phyloP scores from a whole-genome alignment of 805 yeast species.

The Wickerhamiella siamensis region DNA sequence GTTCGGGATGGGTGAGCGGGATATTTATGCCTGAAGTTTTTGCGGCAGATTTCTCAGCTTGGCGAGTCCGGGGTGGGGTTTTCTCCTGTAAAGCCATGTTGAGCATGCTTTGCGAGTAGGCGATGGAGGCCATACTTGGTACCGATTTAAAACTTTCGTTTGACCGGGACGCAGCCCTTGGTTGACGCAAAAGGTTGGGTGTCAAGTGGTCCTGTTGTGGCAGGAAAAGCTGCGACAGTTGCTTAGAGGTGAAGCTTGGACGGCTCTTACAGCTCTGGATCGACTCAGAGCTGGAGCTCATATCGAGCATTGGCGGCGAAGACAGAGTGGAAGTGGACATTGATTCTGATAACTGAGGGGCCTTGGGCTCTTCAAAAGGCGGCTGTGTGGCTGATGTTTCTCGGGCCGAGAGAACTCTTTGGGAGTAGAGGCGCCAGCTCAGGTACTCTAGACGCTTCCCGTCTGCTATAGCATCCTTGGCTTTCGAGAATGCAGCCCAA shows the following conservation, averaged over 20 bases:
- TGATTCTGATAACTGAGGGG: neutral
- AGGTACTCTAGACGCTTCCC: slow-evolving; percentile 18
- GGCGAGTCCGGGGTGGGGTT: too few species aligned
- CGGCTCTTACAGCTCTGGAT: neutral
- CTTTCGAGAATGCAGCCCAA: slow-evolving; percentile 18
- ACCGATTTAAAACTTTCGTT: neutral
- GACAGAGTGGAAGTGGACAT: neutral
- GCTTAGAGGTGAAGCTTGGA: neutral
- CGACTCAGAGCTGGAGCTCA: slow-evolving; percentile 3
- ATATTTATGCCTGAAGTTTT: too few species aligned
- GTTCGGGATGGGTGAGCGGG: too few species aligned
- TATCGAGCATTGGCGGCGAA: slow-evolving; percentile 5
- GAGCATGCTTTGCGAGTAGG: neutral
- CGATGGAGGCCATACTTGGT: neutral
- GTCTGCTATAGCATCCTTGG: slow-evolving; percentile 15
- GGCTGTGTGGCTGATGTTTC: slow-evolving; percentile 2
- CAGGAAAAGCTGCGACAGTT: neutral
- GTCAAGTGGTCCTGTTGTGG: neutral
- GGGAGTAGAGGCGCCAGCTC: slow-evolving; percentile 18
- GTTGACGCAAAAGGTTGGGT: neutral
- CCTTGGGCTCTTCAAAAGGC: neutral
- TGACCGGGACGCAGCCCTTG: neutral
- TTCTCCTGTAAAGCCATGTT: neutral
- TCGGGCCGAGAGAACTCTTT: slow-evolving; percentile 11
- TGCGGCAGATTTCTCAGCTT: too few species aligned